Evolutionary conservation across 108 stramenopile species (phyloP).

Genomic region (Nitzschia sp.): DNA sequence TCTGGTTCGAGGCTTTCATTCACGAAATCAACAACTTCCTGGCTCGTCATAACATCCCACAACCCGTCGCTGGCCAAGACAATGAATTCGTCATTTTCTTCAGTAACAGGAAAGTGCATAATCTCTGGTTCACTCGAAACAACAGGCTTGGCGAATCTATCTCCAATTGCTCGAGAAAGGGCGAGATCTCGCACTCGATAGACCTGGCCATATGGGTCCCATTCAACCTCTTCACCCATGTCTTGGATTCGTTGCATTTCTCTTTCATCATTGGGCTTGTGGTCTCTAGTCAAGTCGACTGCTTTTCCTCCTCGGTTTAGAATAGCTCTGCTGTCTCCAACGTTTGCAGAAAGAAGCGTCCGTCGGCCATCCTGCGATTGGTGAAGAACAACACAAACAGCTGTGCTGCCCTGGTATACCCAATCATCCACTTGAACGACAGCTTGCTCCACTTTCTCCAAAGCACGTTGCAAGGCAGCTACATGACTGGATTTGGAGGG

Average conservation of each 20-base stretch:
- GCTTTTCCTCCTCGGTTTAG: slow-evolving; percentile 72
- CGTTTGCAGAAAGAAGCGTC: slow-evolving; percentile 89
- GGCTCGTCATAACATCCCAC: slow-evolving; percentile 96
- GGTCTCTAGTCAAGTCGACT: slow-evolving; percentile 85
- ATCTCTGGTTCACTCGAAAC: slow-evolving; percentile 85
- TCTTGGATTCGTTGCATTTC: slow-evolving; percentile 70
- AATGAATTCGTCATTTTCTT: slow-evolving; percentile 52
- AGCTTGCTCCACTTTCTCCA: slow-evolving; percentile 67
- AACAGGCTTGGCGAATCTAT: slow-evolving; percentile 84
- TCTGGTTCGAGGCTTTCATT: slow-evolving; percentile 26
- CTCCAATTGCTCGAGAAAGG: slow-evolving; percentile 89
- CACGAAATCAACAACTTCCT: slow-evolving; percentile 91
- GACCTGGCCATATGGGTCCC: slow-evolving; percentile 68
- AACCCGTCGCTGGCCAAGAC: slow-evolving; percentile 91
- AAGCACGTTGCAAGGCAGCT: slow-evolving; percentile 57
- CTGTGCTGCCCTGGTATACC: slow-evolving; percentile 89
- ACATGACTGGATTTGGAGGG: slow-evolving; percentile 56
- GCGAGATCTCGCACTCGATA: slow-evolving; percentile 88
- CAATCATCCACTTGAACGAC: slow-evolving; percentile 56
- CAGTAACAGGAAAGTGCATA: slow-evolving; percentile 48
- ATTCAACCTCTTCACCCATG: slow-evolving; percentile 80
- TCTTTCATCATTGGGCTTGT: slow-evolving; percentile 82
- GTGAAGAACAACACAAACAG: slow-evolving; percentile 85
- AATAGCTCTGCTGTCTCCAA: slow-evolving; percentile 94
- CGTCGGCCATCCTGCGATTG: slow-evolving; percentile 60